Evolutionary conservation across 768 basidiomycete genomes (phyloP), one percentile per base, ranked within the genome.

Genomic region (Lactarius indigo): DNA sequence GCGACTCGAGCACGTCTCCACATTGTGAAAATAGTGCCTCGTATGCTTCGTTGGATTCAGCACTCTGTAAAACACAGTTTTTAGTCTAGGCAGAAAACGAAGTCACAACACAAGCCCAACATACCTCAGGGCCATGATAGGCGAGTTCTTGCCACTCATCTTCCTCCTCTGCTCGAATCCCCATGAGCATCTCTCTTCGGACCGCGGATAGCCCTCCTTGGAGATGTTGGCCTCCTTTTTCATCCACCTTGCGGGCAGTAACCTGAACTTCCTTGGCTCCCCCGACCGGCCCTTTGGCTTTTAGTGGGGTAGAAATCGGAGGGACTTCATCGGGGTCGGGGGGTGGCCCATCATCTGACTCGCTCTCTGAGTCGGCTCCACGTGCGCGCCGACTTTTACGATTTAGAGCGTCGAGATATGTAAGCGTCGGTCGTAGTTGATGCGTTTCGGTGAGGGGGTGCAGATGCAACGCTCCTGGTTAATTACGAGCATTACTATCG

Each of bases 361-460:
- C 91, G 1, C 87, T 87, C 64, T 88, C 91, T 3, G 82, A 84
- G 9, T 81, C 85, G 39, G 72, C 76, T 17, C 74, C 82, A 50
- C 76, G 74, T 47, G 79, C 78, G 26, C 80, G 79, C 57, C 83
- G 85, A 67, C 75, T 79, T 78, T 88, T 91, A 42, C 85, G 85
- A 28, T 87, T 86, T 63, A 89, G 74, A 65, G 85, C 76, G 74
- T 94, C 93, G 68, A 94, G 80, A 77, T 94, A 91, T 20, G 90
- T 91, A 70, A 94, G 76, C 3, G 89, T 88, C 10, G 92, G 92
- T 55, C 92, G 87, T 70, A 94, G 82, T 75, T 94, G 93, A 73
- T 93, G 89, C 0, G 85, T 88, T 77, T 91, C 85, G 68, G 78
- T 83, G 73, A 94, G 84, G 44, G 91, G 90, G 73, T 94, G 88